A percentile compares a stretch with the other conserved stretches of the same genome.
Conservation (phyloP, 768 basidiomycete species). For the Leucocoprinus leucothites region DNA sequence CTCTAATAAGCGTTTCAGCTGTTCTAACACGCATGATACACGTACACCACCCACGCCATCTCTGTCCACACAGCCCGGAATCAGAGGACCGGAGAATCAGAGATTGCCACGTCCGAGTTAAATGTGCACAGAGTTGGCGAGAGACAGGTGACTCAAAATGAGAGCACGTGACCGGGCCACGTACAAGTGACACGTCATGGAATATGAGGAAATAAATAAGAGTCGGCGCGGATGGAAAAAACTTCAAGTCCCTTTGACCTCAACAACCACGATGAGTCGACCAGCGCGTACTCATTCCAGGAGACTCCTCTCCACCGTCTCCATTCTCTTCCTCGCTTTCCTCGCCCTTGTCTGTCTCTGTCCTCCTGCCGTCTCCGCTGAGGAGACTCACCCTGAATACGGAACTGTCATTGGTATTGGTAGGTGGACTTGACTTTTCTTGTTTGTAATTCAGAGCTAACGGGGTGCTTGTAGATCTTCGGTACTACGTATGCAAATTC, state of each 20-base stretch:
- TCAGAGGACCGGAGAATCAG: conserved; percentile 16
- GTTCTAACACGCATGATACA: no score
- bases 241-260: conserved; percentile 28
- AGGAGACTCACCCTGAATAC: conserved; percentile 71
- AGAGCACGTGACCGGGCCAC: conserved; percentile 34
- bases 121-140: conserved; percentile 29
- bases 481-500: conserved; percentile 74
- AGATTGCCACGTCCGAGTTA: conserved; percentile 10
- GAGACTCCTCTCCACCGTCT: conserved; percentile 55
- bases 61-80: no score
- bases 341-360: conserved; percentile 71
- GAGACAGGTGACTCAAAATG: not conserved
- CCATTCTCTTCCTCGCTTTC: conserved; percentile 57
- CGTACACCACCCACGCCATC: no score
- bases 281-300: conserved; percentile 60
- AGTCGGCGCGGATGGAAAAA: conserved; percentile 9
- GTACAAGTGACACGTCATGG: conserved; percentile 41
- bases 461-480: conserved; percentile 53
- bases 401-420: conserved; percentile 94
- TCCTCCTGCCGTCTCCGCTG: conserved; percentile 60
- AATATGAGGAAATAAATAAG: conserved; percentile 26
- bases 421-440: conserved; percentile 31
- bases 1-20: no score
- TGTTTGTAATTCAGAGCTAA: conserved; percentile 6
- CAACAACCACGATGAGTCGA: conserved; percentile 41